Conservation (phyloP, 2,329 filamentous ascomycete genomes). For the Colletotrichum sp. region DNA sequence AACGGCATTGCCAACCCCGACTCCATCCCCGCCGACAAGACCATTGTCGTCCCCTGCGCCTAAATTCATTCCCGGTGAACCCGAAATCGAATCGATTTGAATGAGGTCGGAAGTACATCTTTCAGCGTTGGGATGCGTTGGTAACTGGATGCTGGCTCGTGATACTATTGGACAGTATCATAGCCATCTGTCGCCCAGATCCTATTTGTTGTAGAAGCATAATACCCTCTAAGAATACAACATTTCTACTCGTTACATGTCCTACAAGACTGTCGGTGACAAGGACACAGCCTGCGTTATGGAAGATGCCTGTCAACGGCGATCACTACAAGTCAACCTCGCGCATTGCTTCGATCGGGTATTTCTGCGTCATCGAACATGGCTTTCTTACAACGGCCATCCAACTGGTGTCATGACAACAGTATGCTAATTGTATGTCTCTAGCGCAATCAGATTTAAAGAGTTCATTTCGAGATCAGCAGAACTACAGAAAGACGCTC, state of each 20-base stretch:
- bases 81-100: background rate
- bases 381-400: background rate
- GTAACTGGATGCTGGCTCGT: rapidly evolving
- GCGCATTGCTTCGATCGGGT: background rate
- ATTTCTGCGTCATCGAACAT: no score
- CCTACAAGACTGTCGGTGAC: background rate
- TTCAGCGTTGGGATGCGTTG: background rate
- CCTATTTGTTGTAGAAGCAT: background rate
- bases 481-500: rapidly evolving
- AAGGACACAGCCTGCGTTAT: background rate
- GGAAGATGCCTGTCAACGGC: rapidly evolving
- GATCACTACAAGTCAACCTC: background rate
- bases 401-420: background rate
- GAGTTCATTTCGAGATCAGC: background rate
- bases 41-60: slow-evolving; percentile 19
- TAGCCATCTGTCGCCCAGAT: background rate
- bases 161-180: background rate
- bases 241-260: background rate
- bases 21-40: slow-evolving; percentile 8
- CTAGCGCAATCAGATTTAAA: rapidly evolving
- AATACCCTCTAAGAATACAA: background rate
- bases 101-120: background rate
- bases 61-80: background rate
- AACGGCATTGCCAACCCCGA: background rate
- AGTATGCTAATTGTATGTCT: background rate